Percentiles rank a stretch among this genome's conserved stretches.
Conservation (phyloP, 2,329 filamentous ascomycete species). For the Fusarium torulosum region DNA sequence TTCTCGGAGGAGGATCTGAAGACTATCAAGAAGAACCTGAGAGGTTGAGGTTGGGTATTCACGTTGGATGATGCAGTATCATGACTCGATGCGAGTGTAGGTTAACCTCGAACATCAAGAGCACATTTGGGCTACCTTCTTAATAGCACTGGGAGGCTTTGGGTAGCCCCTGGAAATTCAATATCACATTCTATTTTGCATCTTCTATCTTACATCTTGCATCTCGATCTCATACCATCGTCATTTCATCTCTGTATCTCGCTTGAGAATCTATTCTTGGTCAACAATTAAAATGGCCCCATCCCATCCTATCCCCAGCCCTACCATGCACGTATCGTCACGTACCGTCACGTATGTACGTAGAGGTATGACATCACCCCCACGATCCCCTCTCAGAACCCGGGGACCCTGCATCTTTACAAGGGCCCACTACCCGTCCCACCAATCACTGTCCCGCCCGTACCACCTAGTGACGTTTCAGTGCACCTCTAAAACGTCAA, state of each 20-base stretch:
- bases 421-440: slow-evolving; percentile 1
- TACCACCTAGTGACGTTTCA: slow-evolving; percentile 41
- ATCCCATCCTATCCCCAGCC: background rate
- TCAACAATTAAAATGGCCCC: background rate
- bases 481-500: slow-evolving; percentile 25
- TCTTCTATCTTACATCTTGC: background rate
- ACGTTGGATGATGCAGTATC: too few relatives aligned
- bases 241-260: background rate
- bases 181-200: background rate
- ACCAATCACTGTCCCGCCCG: slow-evolving; percentile 32
- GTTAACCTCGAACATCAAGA: background rate
- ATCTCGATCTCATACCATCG: slow-evolving; percentile 4
- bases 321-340: background rate
- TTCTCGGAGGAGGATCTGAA: slow-evolving; percentile 61
- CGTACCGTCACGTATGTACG: too few relatives aligned
- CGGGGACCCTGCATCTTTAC: slow-evolving; percentile 40
- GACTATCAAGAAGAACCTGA: slow-evolving; percentile 62
- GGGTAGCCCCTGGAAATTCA: too few relatives aligned
- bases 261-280: background rate
- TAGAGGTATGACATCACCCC: slow-evolving; percentile 45
- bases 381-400: slow-evolving; percentile 27
- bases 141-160: background rate
- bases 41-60: background rate
- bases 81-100: background rate
- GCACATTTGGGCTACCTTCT: background rate